Percentiles rank a stretch among this genome's conserved stretches.
phyloP scores from a whole-genome alignment of 441 rosid genomes.

The Populus trichocarpa region DNA sequence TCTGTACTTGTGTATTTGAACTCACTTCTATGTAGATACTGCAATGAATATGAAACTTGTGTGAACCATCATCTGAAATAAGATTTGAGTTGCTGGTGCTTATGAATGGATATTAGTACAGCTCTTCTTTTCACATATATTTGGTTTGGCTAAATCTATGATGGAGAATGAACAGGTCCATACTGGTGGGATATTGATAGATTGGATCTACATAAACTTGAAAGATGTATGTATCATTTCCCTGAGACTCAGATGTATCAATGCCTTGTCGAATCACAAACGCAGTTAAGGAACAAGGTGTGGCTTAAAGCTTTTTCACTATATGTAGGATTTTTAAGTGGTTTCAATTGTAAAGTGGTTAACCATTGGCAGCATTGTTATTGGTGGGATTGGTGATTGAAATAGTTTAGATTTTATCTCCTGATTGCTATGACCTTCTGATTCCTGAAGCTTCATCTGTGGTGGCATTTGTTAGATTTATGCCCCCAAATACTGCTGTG shows the following conservation, averaged over 20 bases:
- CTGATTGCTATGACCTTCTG: background rate
- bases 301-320: background rate
- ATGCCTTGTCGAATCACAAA: background rate
- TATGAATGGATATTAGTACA: background rate
- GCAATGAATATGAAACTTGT: slow-evolving; percentile 7
- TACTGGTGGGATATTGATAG: background rate
- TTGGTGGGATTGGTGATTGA: background rate
- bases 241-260: too few relatives aligned
- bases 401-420: background rate
- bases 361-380: background rate
- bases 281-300: background rate
- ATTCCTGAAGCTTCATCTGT: background rate
- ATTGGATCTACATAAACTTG: background rate
- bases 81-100: background rate
- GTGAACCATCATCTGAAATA: background rate
- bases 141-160: background rate
- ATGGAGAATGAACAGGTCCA: background rate
- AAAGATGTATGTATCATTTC: too few relatives aligned
- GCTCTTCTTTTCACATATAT: background rate
- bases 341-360: background rate
- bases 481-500: too few relatives aligned
- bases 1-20: background rate
- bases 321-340: background rate
- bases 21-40: slow-evolving; percentile 5
- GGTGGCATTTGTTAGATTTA: background rate